Evolutionary conservation across 1,139 yeast species (phyloP).

Genomic region (Saccharomyces hybrid): DNA sequence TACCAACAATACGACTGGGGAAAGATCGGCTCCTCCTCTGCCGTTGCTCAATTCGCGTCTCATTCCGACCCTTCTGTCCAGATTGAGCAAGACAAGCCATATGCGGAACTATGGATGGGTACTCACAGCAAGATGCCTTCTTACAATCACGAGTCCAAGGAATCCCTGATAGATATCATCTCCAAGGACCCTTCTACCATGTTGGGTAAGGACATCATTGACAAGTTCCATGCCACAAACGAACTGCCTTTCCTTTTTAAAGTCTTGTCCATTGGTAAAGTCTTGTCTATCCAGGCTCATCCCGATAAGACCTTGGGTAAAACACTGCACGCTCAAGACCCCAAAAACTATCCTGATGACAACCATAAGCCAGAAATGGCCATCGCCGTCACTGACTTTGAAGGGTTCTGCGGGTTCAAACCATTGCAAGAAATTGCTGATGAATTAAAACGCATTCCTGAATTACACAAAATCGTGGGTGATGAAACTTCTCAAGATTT

Average conservation of each 20-base stretch:
- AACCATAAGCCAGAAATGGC: slow-evolving; percentile 99
- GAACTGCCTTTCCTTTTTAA: slow-evolving; percentile 90
- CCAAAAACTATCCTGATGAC: slow-evolving; percentile 92
- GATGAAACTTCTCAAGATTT: slow-evolving; percentile 48
- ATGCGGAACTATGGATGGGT: slow-evolving; percentile 98
- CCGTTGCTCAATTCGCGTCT: slow-evolving; percentile 83
- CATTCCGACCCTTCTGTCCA: slow-evolving; percentile 52
- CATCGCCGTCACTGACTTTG: slow-evolving; percentile 88
- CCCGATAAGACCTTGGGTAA: slow-evolving; percentile 85
- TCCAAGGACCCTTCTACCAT: slow-evolving; percentile 49
- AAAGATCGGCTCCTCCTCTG: slow-evolving; percentile 71
- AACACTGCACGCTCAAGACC: slow-evolving; percentile 70
- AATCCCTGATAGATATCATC: slow-evolving; percentile 59
- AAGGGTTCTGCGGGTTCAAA: slow-evolving; percentile 96
- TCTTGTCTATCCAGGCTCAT: slow-evolving; percentile 92
- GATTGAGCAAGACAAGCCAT: slow-evolving; percentile 69
- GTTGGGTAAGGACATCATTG: slow-evolving; percentile 50
- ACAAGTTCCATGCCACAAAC: slow-evolving; percentile 57
- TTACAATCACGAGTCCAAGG: slow-evolving; percentile 45
- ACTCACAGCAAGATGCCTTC: slow-evolving; percentile 93
- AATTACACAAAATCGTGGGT: slow-evolving; percentile 65
- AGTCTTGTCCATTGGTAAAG: slow-evolving; percentile 86
- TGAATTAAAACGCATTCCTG: slow-evolving; percentile 66
- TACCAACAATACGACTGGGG: slow-evolving; percentile 82
- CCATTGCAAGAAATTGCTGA: slow-evolving; percentile 71